Evolutionary conservation across 768 basidiomycete genomes (phyloP).

Genomic region (Piloderma croceum): DNA sequence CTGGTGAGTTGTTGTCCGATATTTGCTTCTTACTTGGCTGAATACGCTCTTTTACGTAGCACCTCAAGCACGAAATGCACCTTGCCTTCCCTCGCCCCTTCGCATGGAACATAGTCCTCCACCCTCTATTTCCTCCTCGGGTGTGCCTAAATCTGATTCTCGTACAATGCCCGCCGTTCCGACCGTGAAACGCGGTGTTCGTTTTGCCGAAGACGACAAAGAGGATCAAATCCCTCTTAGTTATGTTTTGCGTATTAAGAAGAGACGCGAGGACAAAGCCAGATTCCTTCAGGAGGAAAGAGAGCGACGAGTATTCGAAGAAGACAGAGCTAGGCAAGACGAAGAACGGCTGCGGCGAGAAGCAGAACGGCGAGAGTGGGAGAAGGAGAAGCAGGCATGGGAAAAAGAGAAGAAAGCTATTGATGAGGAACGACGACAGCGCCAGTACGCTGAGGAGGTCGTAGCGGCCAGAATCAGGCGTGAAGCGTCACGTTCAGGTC

Average conservation of each 20-base stretch:
- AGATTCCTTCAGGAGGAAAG: constrained; percentile 58
- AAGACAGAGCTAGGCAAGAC: constrained; percentile 35
- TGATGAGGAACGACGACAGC: constrained; percentile 52
- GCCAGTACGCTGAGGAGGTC: constrained; percentile 53
- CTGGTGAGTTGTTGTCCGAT: constrained; percentile 6
- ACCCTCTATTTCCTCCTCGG: constrained; percentile 6
- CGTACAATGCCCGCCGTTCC: constrained; percentile 7
- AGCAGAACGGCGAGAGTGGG: constrained; percentile 37
- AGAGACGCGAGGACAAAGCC: constrained; percentile 69
- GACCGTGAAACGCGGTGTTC: constrained; percentile 50
- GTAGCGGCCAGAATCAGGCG: constrained; percentile 55
- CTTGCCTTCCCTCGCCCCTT: constrained; percentile 47
- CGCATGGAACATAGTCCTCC: constrained; percentile 35
- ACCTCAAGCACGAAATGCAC: too few relatives aligned
- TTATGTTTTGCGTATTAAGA: constrained; percentile 65
- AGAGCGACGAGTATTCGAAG: constrained; percentile 44
- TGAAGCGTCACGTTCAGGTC: constrained; percentile 51
- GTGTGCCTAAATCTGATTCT: neutral
- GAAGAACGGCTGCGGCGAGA: constrained; percentile 42
- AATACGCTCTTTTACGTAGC: neutral
- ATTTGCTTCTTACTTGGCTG: constrained; percentile 1
- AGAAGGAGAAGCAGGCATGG: constrained; percentile 41
- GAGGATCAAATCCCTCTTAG: constrained; percentile 67
- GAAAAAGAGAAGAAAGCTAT: constrained; percentile 47
- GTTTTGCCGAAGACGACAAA: constrained; percentile 60